Evolutionary conservation across 768 basidiomycete species (phyloP).

Genomic region (Leccinum disarticulatum): DNA sequence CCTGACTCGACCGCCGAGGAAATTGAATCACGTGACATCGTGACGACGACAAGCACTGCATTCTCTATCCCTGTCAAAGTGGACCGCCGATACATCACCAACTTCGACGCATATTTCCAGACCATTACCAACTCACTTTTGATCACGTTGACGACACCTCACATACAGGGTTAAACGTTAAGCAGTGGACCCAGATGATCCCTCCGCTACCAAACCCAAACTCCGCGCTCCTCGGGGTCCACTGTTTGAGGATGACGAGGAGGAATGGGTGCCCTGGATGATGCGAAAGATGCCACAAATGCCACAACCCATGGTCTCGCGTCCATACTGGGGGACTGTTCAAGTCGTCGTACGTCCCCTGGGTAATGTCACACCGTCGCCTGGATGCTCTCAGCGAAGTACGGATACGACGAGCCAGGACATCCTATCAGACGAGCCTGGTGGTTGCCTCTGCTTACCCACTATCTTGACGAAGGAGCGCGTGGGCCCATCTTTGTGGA

Average conservation of each 20-base stretch:
- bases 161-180: not conserved
- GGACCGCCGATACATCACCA: no score
- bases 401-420: not conserved
- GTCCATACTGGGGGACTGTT: not conserved
- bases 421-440: not conserved
- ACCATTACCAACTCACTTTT: not conserved
- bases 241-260: conserved; percentile 2
- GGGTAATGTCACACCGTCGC: not conserved
- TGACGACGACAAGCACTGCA: not conserved
- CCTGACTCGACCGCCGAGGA: not conserved
- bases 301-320: not conserved
- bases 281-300: not conserved
- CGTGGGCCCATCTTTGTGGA: no score
- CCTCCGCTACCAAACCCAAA: not conserved
- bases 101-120: conserved; percentile 10
- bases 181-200: not conserved
- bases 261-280: no score
- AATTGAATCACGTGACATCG: not conserved
- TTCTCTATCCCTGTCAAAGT: no score
- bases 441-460: not conserved
- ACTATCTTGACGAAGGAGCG: no score
- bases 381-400: not conserved
- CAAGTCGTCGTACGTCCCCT: not conserved
- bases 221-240: not conserved
- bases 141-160: not conserved